Evolutionary conservation across 1,284 basidiomycete genomes (phyloP), one percentile per base, ranked within the genome.

Genomic region (Coniophora puteana): DNA sequence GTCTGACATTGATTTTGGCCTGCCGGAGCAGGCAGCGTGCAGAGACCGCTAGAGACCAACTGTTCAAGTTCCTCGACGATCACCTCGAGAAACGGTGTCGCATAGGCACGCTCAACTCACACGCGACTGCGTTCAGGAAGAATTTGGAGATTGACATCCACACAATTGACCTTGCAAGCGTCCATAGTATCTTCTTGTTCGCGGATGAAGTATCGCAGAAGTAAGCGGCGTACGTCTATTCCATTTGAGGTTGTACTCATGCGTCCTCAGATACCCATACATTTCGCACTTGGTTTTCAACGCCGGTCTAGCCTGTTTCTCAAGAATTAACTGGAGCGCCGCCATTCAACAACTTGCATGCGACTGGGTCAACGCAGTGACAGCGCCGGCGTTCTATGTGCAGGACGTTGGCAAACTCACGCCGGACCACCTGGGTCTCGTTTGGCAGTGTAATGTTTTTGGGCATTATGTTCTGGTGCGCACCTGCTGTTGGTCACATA

Each of bases 401-500:
- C 88, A 93, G 57, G 59, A 67, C 13, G 59, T 55, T 7, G 89
- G 88, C 1, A 73, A 80, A 39, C 53, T 74, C 43, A 89, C 78
- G 46, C 62, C 68, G 14, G 89, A 93, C 43, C 79, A 84, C 16
- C 62, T 92, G 0, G 92, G 92, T 0, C 80, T 73, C 69, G 76
- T 86, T 7, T 95, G 89, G 88, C 87, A 93, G 53, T 83, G 81
- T 41, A 94, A 94, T 52, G 71, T 92, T 17, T 88, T 94, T 41
- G 82, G 86, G 0, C 88, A 91, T 54, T 94, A 88, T 55, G 70
- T 78, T 27, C 63, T 95, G 52, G 91, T 93, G 51, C 47, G 87
- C 72, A n/a, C n/a, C n/a, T n/a, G 16, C 21, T 30, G 26, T 16
- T 17, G 22, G 12, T 10, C 16, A 45, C 32, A 21, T 41, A 16